Evolutionary conservation across 208 protist genomes (phyloP).

Genomic region (Trypanosoma cruzi): DNA sequence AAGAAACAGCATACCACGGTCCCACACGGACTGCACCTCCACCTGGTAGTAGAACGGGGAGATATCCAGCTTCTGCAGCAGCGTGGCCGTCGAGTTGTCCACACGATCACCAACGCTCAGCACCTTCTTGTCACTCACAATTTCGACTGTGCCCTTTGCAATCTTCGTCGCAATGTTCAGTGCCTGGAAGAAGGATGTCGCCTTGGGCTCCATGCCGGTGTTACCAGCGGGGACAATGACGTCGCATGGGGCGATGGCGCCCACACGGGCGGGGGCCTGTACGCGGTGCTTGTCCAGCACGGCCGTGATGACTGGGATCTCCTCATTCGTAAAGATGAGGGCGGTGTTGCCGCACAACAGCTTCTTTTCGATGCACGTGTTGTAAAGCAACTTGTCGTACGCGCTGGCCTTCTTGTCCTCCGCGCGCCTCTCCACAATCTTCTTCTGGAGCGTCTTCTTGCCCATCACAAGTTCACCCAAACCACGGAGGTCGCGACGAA

Average conservation of each 20-base stretch:
- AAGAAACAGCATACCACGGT: slow-evolving; percentile 95
- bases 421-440: slow-evolving; percentile 89
- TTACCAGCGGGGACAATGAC: slow-evolving; percentile 96
- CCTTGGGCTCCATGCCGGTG: slow-evolving; percentile 98
- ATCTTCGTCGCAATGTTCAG: slow-evolving; percentile 99
- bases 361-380: slow-evolving; percentile 50
- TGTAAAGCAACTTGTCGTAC: slow-evolving; percentile 63
- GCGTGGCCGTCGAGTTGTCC: slow-evolving; percentile 96
- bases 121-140: slow-evolving; percentile 96
- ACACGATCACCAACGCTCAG: slow-evolving; percentile 97
- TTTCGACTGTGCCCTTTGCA: slow-evolving; percentile 98
- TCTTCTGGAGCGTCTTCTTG: slow-evolving; percentile 99
- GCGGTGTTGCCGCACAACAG: slow-evolving; percentile 96
- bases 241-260: slow-evolving; percentile 96
- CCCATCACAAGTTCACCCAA: slow-evolving; percentile 97
- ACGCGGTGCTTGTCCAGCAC: slow-evolving; percentile 91
- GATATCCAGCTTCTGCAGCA: slow-evolving; percentile 99
- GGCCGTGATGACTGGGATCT: slow-evolving; percentile 87
- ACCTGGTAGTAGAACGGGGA: slow-evolving; percentile 99
- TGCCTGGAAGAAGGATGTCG: slow-evolving; percentile 99
- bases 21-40: slow-evolving; percentile 93
- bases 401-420: slow-evolving; percentile 45
- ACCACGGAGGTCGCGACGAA: slow-evolving; percentile 95
- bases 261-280: slow-evolving; percentile 96
- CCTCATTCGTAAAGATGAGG: slow-evolving; percentile 98